Evolutionary conservation across 371 early-diverging fungal genomes (phyloP).

Genomic region (Dinochytrium kinnereticum): DNA sequence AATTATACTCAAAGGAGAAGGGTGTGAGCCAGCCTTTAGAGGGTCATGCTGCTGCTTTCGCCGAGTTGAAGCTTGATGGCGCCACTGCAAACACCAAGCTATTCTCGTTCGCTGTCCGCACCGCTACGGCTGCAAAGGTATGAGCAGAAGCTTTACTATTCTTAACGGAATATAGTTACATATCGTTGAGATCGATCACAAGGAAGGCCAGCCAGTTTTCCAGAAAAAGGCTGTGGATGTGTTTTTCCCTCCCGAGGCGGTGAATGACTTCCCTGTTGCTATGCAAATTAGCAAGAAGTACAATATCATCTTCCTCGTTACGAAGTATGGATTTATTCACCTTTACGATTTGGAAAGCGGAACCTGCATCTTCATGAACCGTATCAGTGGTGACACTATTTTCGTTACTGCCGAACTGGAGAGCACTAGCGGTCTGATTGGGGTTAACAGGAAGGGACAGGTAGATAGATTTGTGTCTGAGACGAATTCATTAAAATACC

Average conservation of each 20-base stretch:
- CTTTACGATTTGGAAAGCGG: constrained; percentile 94
- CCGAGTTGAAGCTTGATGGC: constrained; percentile 83
- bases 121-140: constrained; percentile 82
- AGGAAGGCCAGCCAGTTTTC: constrained; percentile 87
- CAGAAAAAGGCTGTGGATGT: constrained; percentile 92
- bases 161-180: constrained; percentile 69
- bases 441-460: constrained; percentile 96
- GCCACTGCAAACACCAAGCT: constrained; percentile 77
- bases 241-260: constrained; percentile 94
- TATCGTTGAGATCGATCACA: constrained; percentile 95
- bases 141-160: too few species aligned
- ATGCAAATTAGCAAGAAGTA: constrained; percentile 94
- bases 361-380: constrained; percentile 93
- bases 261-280: constrained; percentile 93
- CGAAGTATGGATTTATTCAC: constrained; percentile 97
- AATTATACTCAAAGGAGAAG: constrained; percentile 91
- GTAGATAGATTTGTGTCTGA: too few species aligned
- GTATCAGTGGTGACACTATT: constrained; percentile 95
- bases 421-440: constrained; percentile 85
- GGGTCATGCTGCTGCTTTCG: constrained; percentile 96
- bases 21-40: constrained; percentile 94
- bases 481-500: neutral
- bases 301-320: constrained; percentile 91
- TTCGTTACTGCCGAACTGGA: constrained; percentile 95
- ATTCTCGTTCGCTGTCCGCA: constrained; percentile 92